Evolutionary conservation across 306 rosid species (phyloP).

Genomic region (Arachis hypogaea): DNA sequence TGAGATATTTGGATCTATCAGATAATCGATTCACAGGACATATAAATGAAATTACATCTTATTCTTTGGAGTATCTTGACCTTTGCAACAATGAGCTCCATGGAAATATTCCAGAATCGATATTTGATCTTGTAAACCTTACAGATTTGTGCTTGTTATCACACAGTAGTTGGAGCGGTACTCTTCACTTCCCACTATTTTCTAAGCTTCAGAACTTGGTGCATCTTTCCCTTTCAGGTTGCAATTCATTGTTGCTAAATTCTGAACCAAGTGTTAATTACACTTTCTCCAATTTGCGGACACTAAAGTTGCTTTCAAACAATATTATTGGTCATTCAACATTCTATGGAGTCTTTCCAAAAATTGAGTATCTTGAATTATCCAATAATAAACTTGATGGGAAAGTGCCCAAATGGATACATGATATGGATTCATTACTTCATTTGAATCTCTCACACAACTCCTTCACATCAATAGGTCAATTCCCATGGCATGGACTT

Average conservation of each 20-base stretch:
- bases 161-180: constrained; percentile 19
- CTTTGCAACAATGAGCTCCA: not conserved
- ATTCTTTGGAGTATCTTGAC: not conserved
- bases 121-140: constrained; percentile 3
- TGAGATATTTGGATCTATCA: not conserved
- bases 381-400: constrained; percentile 7
- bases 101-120: constrained; percentile 9
- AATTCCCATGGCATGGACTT: not conserved
- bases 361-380: not conserved
- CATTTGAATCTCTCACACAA: not conserved
- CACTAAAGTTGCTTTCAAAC: not conserved
- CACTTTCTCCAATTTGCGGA: fast-evolving
- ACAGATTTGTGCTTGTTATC: not conserved
- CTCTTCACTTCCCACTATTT: no score
- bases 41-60: not conserved
- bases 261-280: not conserved
- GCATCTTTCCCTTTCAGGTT: not conserved
- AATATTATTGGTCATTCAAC: not conserved
- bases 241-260: not conserved
- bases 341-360: not conserved
- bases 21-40: not conserved
- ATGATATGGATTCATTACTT: not conserved
- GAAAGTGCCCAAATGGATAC: not conserved
- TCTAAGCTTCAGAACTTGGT: not conserved
- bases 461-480: not conserved